Base-by-base conservation (phyloP, 352 stramenopile species). In the Bremia lactucae region DNA sequence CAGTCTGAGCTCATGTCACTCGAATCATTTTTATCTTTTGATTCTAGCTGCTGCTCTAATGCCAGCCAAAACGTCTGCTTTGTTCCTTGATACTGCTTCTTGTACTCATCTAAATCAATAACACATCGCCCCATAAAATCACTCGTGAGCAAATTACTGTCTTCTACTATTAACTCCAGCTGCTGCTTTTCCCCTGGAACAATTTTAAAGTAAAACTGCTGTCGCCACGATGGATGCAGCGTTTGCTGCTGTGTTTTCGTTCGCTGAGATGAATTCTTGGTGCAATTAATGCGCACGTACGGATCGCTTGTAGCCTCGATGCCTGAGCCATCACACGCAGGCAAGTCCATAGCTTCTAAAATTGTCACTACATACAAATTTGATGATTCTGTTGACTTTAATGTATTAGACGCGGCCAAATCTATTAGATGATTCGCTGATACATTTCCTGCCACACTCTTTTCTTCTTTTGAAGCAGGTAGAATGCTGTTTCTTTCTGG, bases 1-100 rank as follows among this genome's bases (percentile, higher is more conserved):
- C 68, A 64, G 10, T 68, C 47, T 7, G 58, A 49, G 26, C 61
- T 59, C 29, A 84, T 68, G 31, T 83, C 72, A 28, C 63, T 80
- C 26, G 62, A 50, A 11, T 48, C 34, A 31, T 67, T 40, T 10
- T 46, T 60, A 5, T 53, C 46, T 9, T 60, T 62, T 8, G 42
- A 37, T 19, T 81, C 65, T 1, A 60, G 42, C 37, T 67, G 53
- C 5, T 70, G 65, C 42, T 83, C 65, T 33, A 89, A 51, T 10
- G 67, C 74, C 9, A 87, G 33, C 77, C 73, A 89, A 23, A 89
- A 78, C 6, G 68, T 54, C 36, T 75, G 50, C 55, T 87, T 89
- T 1, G 59, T 42, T 39, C 56, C 42, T 16, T 52, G 47, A 31
- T 62, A 83, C 9, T 60, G 62, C 23, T 60, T 64, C 8, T 53